Base-by-base conservation (phyloP, 108 stramenopile species). In the Bacterosira constricta region DNA sequence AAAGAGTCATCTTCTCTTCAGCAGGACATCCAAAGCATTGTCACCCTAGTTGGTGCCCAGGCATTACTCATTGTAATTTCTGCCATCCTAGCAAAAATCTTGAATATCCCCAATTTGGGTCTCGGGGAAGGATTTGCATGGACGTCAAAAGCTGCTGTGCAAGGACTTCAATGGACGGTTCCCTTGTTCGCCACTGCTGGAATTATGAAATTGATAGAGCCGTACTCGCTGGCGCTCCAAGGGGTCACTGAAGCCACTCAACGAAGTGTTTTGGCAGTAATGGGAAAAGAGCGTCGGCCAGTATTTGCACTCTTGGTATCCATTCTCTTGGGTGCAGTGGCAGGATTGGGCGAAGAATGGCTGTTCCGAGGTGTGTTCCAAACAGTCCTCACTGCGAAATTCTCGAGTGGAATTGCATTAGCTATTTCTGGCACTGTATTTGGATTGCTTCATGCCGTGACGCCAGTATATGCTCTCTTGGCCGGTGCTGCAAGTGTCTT, bases 271-370 rank as follows among this genome's bases (percentile, higher is more conserved):
- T 67, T 91, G 45, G 77, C 79, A 17, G 59, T 94, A 34, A 59
- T 94, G 69, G 93, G 93, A 2, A 63, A 74, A 12, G 70, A 61
- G 31, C 82, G 89, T 38, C 84, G 85, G 36, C 88, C 88, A 39
- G 10, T 76, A 15, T 30, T 85, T 49, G 88, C 83, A 10, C 49
- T 83, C 10, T 9, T 75, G 0, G 73, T 75, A 6, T 72, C 86
- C 20, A 46, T 86, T 6, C 63, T 88, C 1, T 53, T 92, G 56
- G 93, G 93, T 9, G 21, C 75, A 1, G 91, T 88, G 10, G 95
- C 95, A 26, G 95, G 95, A 6, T 60, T 86, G 58, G 92, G 92
- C 42, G 95, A 96, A 78, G 95, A 96, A 68, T 83, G 86, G 91
- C 71, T 96, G 0, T 96, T 96, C 76, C 91, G 95, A 1, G 92